Evolutionary conservation across 805 yeast genomes (phyloP).

Genomic region (Monosporozyma aquatica): DNA sequence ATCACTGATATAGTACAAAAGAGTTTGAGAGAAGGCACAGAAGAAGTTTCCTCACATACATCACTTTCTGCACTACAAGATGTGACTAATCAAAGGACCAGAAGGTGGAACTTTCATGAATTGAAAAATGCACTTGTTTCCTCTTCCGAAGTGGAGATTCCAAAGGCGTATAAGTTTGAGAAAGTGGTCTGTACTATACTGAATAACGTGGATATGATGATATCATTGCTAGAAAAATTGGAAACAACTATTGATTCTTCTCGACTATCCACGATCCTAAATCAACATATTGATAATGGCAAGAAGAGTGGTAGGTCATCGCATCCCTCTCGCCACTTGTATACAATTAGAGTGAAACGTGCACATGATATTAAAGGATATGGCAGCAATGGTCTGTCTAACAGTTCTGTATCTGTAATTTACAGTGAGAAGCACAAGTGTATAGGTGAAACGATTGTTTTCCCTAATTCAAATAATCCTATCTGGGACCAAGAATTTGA

Average conservation of each 20-base stretch:
- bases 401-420: constrained; percentile 53
- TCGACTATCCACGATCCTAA: constrained; percentile 35
- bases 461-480: constrained; percentile 56
- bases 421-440: constrained; percentile 47
- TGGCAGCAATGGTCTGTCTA: constrained; percentile 39
- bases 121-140: constrained; percentile 43
- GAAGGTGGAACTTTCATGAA: constrained; percentile 30
- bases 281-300: not conserved
- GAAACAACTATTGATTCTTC: constrained; percentile 57
- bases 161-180: constrained; percentile 51
- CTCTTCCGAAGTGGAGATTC: constrained; percentile 30
- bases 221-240: constrained; percentile 39
- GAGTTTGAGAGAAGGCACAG: constrained; percentile 29
- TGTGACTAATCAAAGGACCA: not conserved
- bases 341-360: constrained; percentile 50
- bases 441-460: constrained; percentile 60
- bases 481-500: constrained; percentile 87
- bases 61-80: not conserved
- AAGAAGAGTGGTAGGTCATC: not conserved
- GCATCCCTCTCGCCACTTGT: constrained; percentile 39
- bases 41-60: not conserved
- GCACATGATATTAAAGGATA: constrained; percentile 53
- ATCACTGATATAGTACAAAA: constrained; percentile 31
- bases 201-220: constrained; percentile 52
- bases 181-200: constrained; percentile 64